phyloP scores from a whole-genome alignment of 441 rosid genomes.

The Populus hybrid region DNA sequence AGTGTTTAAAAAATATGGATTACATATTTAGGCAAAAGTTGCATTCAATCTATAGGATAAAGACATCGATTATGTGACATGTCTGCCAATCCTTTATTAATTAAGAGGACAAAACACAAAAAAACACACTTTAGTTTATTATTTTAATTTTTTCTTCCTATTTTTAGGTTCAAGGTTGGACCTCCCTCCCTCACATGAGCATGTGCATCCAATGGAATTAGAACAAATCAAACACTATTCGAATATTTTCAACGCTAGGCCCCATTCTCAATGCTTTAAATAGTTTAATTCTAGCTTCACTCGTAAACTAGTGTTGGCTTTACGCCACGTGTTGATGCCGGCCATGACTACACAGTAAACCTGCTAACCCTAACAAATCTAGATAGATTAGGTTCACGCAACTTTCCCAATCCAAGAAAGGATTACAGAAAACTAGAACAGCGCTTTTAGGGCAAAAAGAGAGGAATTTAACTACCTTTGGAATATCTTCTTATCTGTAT shows the following conservation, averaged over 20 bases:
- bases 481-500: background rate
- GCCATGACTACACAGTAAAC: background rate
- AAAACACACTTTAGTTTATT: conserved; percentile 3
- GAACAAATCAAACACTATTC: conserved; percentile 6
- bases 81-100: background rate
- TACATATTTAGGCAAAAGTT: background rate
- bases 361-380: background rate
- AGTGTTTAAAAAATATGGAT: background rate
- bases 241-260: background rate
- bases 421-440: background rate
- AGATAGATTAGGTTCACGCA: background rate
- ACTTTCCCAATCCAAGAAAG: conserved; percentile 1
- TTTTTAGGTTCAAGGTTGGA: background rate
- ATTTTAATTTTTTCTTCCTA: background rate
- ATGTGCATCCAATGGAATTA: conserved; percentile 18
- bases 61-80: conserved; percentile 2
- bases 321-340: conserved; percentile 20
- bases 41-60: background rate
- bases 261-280: conserved; percentile 2
- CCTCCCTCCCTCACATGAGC: conserved; percentile 22
- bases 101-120: background rate
- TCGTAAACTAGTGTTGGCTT: background rate
- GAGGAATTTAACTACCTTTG: background rate
- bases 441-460: background rate
- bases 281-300: background rate